phyloP scores from a whole-genome alignment of 2,329 filamentous ascomycete species.

The Macrophomina pseudophaseolina region DNA sequence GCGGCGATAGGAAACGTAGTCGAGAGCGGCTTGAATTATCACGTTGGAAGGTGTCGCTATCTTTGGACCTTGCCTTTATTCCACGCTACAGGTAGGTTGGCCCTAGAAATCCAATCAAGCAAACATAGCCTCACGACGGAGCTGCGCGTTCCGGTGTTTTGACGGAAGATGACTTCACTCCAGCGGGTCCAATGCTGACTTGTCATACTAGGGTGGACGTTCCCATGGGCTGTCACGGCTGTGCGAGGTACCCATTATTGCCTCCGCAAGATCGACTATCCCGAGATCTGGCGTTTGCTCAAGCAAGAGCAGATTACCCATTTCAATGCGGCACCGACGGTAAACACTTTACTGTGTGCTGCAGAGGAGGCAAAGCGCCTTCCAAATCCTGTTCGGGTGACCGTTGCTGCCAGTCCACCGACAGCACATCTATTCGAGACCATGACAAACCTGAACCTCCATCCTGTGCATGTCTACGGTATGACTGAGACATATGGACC shows the following conservation, averaged over 20 bases:
- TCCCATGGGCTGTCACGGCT: constrained; percentile 91
- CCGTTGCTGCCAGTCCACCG: constrained; percentile 90
- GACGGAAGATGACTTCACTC: too few species aligned
- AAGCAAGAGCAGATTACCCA: constrained; percentile 89
- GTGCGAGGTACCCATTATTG: constrained; percentile 95
- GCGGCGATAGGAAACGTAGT: constrained; percentile 84
- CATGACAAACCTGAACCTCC: constrained; percentile 86
- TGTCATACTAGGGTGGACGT: constrained; percentile 67
- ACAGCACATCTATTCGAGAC: constrained; percentile 89
- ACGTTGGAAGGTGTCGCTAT: constrained; percentile 74
- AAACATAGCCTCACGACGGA: too few species aligned
- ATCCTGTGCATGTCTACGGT: constrained; percentile 93
- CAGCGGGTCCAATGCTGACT: background rate
- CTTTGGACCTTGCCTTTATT: constrained; percentile 94
- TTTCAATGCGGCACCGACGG: constrained; percentile 94
- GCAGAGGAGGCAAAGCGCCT: constrained; percentile 75
- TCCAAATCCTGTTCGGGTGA: constrained; percentile 76
- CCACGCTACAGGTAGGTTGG: constrained; percentile 59
- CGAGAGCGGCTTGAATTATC: constrained; percentile 81
- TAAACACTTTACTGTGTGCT: constrained; percentile 90
- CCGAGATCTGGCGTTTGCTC: constrained; percentile 86
- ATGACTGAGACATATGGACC: constrained; percentile 89
- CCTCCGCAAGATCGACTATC: constrained; percentile 92
- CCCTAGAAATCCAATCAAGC: constrained; percentile 30
- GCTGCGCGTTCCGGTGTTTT: too few species aligned